Evolutionary conservation across 2,329 filamentous ascomycete genomes (phyloP).

Genomic region (Acephala macrosclerotiorum): DNA sequence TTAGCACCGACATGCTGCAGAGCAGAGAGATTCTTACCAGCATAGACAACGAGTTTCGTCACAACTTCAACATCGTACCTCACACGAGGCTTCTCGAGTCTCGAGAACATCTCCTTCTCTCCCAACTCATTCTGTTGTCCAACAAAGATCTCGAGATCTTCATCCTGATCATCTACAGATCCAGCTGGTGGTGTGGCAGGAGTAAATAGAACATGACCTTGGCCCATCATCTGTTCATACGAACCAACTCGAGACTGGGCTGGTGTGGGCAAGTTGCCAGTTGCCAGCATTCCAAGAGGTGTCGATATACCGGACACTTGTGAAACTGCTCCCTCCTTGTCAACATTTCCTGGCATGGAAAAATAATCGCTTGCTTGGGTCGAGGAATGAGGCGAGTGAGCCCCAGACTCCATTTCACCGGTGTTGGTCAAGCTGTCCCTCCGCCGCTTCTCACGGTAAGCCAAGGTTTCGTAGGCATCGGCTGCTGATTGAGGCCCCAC

Average conservation of each 20-base stretch:
- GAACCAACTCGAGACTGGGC: constrained; percentile 59
- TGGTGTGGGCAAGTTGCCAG: constrained; percentile 54
- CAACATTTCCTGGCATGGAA: constrained; percentile 18
- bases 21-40: constrained; percentile 60
- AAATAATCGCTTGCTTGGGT: constrained; percentile 29
- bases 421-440: constrained; percentile 58
- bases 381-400: constrained; percentile 28
- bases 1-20: constrained; percentile 29
- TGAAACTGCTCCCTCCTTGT: constrained; percentile 36
- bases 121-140: constrained; percentile 59
- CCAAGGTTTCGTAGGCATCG: constrained; percentile 94
- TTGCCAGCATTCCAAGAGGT: constrained; percentile 48
- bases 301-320: constrained; percentile 52
- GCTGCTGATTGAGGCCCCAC: constrained; percentile 95
- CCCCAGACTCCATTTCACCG: constrained; percentile 24
- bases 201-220: constrained; percentile 56
- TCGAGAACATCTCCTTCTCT: constrained; percentile 83
- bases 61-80: constrained; percentile 99
- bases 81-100: constrained; percentile 84
- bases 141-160: constrained; percentile 46
- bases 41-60: constrained; percentile 94
- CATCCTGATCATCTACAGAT: constrained; percentile 47
- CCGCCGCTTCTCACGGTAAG: constrained; percentile 79
- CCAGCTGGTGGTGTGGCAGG: constrained; percentile 43
- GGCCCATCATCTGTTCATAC: constrained; percentile 78